A percentile compares a stretch with the other conserved stretches of the same genome.
phyloP scores from a whole-genome alignment of 257 asterid genomes.

The Thymus quinquecostatus region DNA sequence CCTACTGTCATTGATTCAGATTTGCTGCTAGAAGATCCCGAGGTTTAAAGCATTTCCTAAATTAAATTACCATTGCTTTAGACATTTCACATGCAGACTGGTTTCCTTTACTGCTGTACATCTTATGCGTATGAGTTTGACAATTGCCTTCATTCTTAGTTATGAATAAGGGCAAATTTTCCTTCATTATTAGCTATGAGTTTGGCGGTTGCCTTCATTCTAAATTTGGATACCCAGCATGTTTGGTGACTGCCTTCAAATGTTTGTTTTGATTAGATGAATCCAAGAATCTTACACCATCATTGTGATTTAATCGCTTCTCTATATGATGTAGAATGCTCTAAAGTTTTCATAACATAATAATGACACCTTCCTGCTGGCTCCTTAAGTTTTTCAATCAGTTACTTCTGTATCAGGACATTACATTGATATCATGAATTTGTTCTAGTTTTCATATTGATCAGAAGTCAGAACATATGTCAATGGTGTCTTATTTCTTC shows the following conservation, averaged over 20 bases:
- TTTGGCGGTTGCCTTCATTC: no score
- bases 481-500: constrained; percentile 1
- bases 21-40: constrained; percentile 68
- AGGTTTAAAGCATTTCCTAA: constrained; percentile 49
- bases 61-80: constrained; percentile 15
- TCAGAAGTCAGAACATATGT: not conserved
- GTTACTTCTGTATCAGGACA: not conserved
- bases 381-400: not conserved
- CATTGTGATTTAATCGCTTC: not conserved
- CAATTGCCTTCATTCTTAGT: no score
- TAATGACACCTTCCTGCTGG: constrained; percentile 5
- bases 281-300: not conserved
- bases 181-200: no score
- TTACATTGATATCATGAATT: not conserved
- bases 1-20: constrained; percentile 79
- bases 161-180: no score
- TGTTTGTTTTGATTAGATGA: not conserved
- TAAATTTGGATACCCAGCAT: no score
- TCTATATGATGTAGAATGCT: not conserved
- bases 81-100: not conserved
- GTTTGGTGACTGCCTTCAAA: not conserved
- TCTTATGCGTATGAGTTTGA: not conserved
- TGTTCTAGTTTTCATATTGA: constrained; percentile 4
- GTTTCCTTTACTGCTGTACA: constrained; percentile 1
- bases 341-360: not conserved